Evolutionary conservation across 208 protist species (phyloP).

Genomic region (Leishmania arabica): DNA sequence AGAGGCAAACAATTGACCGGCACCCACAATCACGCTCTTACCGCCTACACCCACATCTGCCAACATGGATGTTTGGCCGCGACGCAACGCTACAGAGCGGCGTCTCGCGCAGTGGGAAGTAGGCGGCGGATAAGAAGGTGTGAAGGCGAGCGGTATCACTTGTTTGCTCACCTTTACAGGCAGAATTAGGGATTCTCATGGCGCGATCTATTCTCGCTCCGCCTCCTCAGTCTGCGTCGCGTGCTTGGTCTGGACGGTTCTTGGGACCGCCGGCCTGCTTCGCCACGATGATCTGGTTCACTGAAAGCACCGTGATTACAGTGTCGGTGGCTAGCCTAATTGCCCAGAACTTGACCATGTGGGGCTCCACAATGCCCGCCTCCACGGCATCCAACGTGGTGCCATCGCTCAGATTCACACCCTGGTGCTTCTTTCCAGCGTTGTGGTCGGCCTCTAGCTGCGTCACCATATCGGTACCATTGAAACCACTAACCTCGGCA

Average conservation of each 20-base stretch:
- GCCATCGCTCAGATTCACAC: conserved; percentile 94
- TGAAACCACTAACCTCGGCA: conserved; percentile 98
- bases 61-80: neutral
- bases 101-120: neutral
- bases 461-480: conserved; percentile 95
- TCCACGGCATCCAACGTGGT: conserved; percentile 83
- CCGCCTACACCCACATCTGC: neutral
- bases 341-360: conserved; percentile 94
- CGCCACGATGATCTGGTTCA: conserved; percentile 98
- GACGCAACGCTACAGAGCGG: neutral
- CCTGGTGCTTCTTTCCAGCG: conserved; percentile 86
- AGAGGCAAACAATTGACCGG: neutral
- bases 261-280: conserved; percentile 98
- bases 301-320: conserved; percentile 95
- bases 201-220: neutral
- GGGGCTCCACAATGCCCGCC: conserved; percentile 94
- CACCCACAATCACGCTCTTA: neutral
- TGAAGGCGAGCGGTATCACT: neutral
- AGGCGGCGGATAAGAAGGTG: neutral
- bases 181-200: neutral
- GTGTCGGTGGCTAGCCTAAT: conserved; percentile 96
- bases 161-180: neutral
- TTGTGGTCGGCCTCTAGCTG: conserved; percentile 96
- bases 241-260: conserved; percentile 80
- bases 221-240: conserved; percentile 71